A percentile compares a stretch with the other conserved stretches of the same genome.
Conservation (phyloP, 352 stramenopile genomes). For the Phytophthora hibernalis region DNA sequence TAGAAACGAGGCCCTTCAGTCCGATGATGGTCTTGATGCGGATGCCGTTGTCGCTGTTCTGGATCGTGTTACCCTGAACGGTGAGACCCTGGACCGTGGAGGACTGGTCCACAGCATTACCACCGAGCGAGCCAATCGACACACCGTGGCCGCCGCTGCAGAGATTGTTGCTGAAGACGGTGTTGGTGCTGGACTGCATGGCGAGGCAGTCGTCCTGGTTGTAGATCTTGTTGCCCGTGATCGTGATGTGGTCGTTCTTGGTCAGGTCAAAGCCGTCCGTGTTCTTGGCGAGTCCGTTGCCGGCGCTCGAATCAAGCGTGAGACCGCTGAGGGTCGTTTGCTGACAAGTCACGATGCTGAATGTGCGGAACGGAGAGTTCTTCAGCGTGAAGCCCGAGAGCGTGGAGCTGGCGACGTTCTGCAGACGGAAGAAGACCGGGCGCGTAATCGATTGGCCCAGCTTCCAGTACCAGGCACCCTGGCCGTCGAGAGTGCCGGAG, state of each 20-base stretch:
- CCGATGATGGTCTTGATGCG: conserved; percentile 34
- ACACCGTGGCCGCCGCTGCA: conserved; percentile 39
- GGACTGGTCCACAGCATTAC: conserved; percentile 26
- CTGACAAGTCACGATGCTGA: conserved; percentile 38
- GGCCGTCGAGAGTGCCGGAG: conserved; percentile 41
- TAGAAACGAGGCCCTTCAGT: conserved; percentile 17
- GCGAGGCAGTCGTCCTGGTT: no score
- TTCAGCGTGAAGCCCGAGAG: conserved; percentile 44
- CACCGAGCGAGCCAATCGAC: conserved; percentile 45
- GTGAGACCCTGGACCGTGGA: conserved; percentile 38
- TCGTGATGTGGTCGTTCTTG: conserved; percentile 38
- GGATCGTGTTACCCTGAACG: conserved; percentile 25
- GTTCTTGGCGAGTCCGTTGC: no score
- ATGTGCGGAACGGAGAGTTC: conserved; percentile 40
- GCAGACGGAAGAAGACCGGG: conserved; percentile 44
- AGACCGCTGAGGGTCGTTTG: conserved; percentile 29
- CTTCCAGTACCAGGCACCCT: conserved; percentile 50
- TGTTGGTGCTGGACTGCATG: no score
- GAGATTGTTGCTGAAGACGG: conserved; percentile 28
- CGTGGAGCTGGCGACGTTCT: conserved; percentile 30
- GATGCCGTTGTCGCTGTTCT: conserved; percentile 37
- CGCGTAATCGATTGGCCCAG: conserved; percentile 36
- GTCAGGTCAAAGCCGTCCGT: conserved; percentile 39
- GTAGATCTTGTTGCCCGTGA: conserved; percentile 42
- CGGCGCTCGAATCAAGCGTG: conserved; percentile 18